Evolutionary conservation across 495 filamentous ascomycete species (phyloP).

Genomic region (Neurospora terricola): DNA sequence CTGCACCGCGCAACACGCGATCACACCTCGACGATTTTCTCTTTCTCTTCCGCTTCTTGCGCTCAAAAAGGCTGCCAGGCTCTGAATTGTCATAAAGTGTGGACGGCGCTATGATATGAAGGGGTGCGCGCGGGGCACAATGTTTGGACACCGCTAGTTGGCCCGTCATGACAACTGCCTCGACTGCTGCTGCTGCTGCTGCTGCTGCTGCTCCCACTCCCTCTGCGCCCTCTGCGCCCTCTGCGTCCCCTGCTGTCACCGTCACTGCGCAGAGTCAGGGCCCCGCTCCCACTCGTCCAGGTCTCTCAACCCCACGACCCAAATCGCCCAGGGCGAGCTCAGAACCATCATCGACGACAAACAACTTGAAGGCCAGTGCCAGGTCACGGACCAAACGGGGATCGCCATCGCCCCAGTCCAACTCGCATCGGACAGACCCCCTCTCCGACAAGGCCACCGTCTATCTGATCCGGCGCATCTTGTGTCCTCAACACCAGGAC

Average conservation of each 20-base stretch:
- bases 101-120: not conserved
- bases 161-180: slow-evolving; percentile 1
- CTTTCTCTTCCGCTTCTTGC: not conserved
- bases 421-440: slow-evolving; percentile 24
- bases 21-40: not conserved
- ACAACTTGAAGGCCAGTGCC: not conserved
- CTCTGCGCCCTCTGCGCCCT: not conserved
- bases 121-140: not conserved
- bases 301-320: slow-evolving; percentile 17
- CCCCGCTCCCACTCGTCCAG: slow-evolving; percentile 14
- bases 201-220: not conserved
- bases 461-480: slow-evolving; percentile 39
- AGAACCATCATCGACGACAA: not conserved
- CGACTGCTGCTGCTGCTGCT: not conserved
- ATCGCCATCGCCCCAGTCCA: slow-evolving; percentile 21
- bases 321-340: slow-evolving; percentile 12
- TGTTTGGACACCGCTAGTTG: not conserved
- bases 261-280: slow-evolving; percentile 9
- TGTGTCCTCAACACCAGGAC: slow-evolving; percentile 37
- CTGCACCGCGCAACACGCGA: not conserved
- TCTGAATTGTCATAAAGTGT: not conserved
- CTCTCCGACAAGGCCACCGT: slow-evolving; percentile 43
- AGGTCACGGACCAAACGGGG: slow-evolving; percentile 4
- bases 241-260: slow-evolving; percentile 4
- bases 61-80: not conserved